Evolutionary conservation across 768 basidiomycete species (phyloP).

Genomic region (Pseudohyphozyma bogoriensis): DNA sequence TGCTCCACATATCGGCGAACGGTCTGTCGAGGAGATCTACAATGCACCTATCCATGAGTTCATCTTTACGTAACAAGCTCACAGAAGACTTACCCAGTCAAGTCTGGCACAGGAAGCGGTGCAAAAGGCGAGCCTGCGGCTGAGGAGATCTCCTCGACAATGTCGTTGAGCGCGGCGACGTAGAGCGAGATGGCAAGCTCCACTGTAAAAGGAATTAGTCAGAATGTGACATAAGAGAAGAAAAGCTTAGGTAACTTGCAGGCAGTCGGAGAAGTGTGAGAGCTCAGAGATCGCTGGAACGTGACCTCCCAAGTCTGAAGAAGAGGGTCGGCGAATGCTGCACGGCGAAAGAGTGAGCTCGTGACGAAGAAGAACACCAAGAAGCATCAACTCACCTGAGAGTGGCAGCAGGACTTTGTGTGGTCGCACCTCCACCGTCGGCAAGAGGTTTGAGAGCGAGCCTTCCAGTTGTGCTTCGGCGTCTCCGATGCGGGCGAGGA

Average conservation of each 20-base stretch:
- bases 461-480: background rate
- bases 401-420: background rate
- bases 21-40: conserved; percentile 3
- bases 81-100: background rate
- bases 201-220: background rate
- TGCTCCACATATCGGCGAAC: background rate
- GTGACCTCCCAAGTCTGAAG: background rate
- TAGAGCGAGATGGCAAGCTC: background rate
- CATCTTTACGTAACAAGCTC: too few relatives aligned
- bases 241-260: background rate
- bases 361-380: too few relatives aligned
- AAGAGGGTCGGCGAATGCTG: conserved; percentile 1
- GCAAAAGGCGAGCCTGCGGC: background rate
- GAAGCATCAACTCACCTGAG: background rate
- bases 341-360: fast-evolving
- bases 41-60: background rate
- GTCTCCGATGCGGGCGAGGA: background rate
- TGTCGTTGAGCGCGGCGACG: background rate
- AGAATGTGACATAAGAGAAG: background rate
- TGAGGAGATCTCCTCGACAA: background rate
- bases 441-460: background rate
- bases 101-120: background rate
- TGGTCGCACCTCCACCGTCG: background rate
- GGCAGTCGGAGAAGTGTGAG: background rate
- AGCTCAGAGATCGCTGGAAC: background rate